Base-by-base conservation (phyloP, 1,284 basidiomycete species). In the Ceraceosorus guamensis region DNA sequence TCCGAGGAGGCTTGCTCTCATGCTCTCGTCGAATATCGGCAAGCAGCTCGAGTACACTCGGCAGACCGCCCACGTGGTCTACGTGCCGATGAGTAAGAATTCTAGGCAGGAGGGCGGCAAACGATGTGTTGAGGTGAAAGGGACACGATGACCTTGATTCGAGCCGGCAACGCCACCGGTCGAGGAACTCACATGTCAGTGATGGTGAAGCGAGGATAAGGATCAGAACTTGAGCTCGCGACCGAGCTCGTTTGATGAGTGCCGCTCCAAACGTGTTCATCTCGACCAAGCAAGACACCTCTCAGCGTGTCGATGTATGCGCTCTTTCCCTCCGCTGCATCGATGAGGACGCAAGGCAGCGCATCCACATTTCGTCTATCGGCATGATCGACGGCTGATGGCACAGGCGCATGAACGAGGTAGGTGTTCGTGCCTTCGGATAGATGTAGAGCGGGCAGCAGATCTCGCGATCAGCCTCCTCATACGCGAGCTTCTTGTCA, bases 31-130 rank as follows among this genome's bases (percentile, higher is more conserved):
- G 74, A 16, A 75, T 59, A 32, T 79, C 77, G 18, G 81, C 79
- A 1, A 95, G 81, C 47, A 88, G 82, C 0, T 71, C 70, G 0
- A 96, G 82, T 0, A 96, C 85, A 32, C 82, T 79, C 0, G 83
- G 82, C 4, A 95, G 79, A 2, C 91, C 93, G 5, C 83, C 83
- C 53, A 86, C 81, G 67, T 97, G 93, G 76, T 97, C 93, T 45
- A 81, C 79, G 72, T 97, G 93, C 80, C 86, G 86, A 76, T 97
- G 93, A 0, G 91, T 91, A 48, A 97, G 79, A 66, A 97, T 82
- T 69, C 96, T 88, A 73, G 92, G 3, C 24, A 24, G 24, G 24
- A 16, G 87, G 87, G 47, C 92, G 34, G 48, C 63, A 34, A 45
- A 63, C 24, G 54, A 31, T 43, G 41, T 3, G 13, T 2, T 13